These are phyloP conservation scores for Zizania palustris DNA, from an alignment of 202 grass and related monocot species.

Conservation along the genomic window DNA sequence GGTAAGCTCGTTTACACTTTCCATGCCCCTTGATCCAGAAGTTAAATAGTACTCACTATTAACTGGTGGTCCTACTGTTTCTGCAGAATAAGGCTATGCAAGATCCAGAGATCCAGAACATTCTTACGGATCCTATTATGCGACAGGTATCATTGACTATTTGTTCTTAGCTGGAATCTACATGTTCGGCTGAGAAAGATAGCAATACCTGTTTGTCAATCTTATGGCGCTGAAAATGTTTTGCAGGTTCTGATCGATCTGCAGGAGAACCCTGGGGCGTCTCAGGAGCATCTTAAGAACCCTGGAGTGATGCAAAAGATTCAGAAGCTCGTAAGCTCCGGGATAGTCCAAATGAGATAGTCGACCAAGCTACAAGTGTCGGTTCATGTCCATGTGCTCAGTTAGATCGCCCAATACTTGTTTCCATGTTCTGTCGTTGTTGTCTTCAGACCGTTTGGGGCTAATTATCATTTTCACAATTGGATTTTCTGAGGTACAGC, in stretches of 20 bases:
- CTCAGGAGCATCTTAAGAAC: conserved; percentile 87
- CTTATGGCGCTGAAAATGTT: conserved; percentile 24
- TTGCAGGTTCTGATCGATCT: conserved; percentile 87
- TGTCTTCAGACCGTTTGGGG: background rate
- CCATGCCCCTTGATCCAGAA: background rate
- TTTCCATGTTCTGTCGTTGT: background rate
- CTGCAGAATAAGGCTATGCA: conserved; percentile 88
- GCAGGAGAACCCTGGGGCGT: conserved; percentile 87
- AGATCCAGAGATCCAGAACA: conserved; percentile 95
- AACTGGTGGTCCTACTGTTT: conserved; percentile 28
- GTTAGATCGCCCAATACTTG: background rate
- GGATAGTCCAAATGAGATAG: conserved; percentile 92
- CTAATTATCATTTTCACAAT: conserved; percentile 11
- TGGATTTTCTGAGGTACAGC: conserved; percentile 45
- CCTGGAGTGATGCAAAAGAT: conserved; percentile 92
- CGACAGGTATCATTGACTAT: conserved; percentile 59
- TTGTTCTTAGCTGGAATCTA: background rate
- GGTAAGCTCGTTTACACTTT: conserved; percentile 43
- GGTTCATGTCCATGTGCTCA: background rate
- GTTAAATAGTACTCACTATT: background rate
- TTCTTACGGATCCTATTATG: conserved; percentile 95
- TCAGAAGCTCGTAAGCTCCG: conserved; percentile 85
- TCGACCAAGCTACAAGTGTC: background rate
- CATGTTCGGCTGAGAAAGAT: background rate
- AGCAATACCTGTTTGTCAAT: background rate